Conservation (phyloP, 805 yeast genomes). For the Wickerhamiella bombiphila region DNA sequence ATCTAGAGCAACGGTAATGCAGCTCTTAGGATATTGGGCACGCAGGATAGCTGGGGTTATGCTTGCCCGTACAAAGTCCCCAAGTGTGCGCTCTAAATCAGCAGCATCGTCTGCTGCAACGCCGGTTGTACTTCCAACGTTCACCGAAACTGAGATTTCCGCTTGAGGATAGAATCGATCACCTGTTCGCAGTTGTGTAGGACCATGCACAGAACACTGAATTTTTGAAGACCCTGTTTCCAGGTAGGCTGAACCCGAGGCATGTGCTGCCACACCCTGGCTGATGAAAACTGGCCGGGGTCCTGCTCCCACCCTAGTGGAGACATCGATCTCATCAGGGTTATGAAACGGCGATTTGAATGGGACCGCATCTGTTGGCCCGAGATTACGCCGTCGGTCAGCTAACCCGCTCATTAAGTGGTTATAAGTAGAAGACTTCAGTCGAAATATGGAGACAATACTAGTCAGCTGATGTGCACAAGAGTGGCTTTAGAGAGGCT, state of each 20-base stretch:
- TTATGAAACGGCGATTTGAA: conserved; percentile 26
- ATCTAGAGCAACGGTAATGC: conserved; percentile 63
- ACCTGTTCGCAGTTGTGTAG: conserved; percentile 61
- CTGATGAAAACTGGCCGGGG: conserved; percentile 36
- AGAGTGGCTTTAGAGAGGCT: too few species aligned
- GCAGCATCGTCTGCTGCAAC: conserved; percentile 20
- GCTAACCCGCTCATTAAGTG: conserved; percentile 19
- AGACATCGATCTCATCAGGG: neutral
- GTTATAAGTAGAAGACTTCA: too few species aligned
- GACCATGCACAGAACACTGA: conserved; percentile 70
- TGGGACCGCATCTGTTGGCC: conserved; percentile 56
- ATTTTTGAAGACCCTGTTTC: conserved; percentile 50
- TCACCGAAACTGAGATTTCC: conserved; percentile 44
- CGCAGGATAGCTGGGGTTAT: conserved; percentile 41
- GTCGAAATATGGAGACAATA: too few species aligned
- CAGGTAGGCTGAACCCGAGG: conserved; percentile 70
- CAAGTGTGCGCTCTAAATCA: conserved; percentile 30
- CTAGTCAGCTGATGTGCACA: too few species aligned
- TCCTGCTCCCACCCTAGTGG: conserved; percentile 20
- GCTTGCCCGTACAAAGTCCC: conserved; percentile 38
- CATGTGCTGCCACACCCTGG: conserved; percentile 51
- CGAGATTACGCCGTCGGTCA: conserved; percentile 78
- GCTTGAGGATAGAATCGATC: conserved; percentile 50
- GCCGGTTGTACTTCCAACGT: conserved; percentile 39
- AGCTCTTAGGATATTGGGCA: conserved; percentile 75